phyloP scores from a whole-genome alignment of 2,329 filamentous ascomycete species.

The Colletotrichum noveboracense region DNA sequence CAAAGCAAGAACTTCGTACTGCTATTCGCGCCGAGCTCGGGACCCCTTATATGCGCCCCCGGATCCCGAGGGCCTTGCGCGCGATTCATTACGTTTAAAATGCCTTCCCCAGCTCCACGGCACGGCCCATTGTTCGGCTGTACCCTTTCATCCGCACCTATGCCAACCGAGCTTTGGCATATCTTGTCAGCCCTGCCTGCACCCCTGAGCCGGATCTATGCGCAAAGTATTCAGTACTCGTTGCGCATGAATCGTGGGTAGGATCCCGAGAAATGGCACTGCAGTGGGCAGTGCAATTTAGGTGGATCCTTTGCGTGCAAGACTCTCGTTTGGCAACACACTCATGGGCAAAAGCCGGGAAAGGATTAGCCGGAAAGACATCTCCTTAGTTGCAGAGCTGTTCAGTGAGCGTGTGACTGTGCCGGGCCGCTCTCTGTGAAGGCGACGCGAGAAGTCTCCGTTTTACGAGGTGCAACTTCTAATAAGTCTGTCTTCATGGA shows the following conservation, averaged over 20 bases:
- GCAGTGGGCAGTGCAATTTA: background rate
- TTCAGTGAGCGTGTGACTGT: background rate
- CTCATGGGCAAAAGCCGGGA: background rate
- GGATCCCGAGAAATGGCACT: too few species aligned
- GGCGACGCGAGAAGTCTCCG: background rate
- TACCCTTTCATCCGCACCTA: background rate
- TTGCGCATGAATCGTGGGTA: too few species aligned
- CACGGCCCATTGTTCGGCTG: background rate
- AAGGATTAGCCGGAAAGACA: background rate
- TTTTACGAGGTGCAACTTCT: background rate
- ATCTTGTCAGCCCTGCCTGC: background rate
- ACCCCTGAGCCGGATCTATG: background rate
- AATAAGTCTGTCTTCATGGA: background rate
- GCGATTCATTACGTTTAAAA: background rate
- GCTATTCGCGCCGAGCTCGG: background rate
- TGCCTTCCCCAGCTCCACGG: background rate
- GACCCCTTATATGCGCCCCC: background rate
- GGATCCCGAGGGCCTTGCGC: too few species aligned
- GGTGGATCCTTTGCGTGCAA: background rate
- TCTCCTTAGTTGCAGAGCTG: background rate
- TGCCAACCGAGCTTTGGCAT: background rate
- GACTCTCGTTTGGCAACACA: background rate
- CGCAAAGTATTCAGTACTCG: too few species aligned
- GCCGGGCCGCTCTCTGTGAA: background rate
- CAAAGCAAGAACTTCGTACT: background rate